phyloP scores from a whole-genome alignment of 2,329 filamentous ascomycete species.

The Fusarium pininemorale region DNA sequence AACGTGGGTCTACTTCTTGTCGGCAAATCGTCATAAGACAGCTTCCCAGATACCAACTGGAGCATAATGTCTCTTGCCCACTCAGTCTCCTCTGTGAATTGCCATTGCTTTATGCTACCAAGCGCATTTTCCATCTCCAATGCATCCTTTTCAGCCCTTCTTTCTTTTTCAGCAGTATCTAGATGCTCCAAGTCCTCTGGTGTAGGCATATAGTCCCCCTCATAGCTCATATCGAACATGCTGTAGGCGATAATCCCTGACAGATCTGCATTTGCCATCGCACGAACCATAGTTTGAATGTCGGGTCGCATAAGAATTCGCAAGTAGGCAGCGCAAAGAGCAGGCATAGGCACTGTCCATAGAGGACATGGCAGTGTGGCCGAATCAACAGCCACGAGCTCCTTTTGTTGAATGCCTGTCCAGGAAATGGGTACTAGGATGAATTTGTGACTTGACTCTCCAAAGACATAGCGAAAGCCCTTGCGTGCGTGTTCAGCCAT shows the following conservation, averaged over 20 bases:
- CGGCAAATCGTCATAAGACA: neutral
- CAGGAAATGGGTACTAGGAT: neutral
- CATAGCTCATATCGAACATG: neutral
- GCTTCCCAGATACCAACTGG: neutral
- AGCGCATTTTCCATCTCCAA: neutral
- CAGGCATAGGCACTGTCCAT: neutral
- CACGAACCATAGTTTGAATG: accelerated
- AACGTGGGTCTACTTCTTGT: neutral
- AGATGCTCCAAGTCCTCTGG: neutral
- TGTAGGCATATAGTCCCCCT: neutral
- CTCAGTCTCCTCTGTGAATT: neutral
- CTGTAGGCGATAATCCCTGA: neutral
- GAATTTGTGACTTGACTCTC: neutral
- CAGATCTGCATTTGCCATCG: neutral
- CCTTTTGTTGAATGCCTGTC: neutral
- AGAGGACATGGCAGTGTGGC: neutral
- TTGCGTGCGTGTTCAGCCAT: neutral
- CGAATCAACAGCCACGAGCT: neutral
- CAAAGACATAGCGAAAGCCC: neutral
- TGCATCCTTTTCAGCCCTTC: neutral
- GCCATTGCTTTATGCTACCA: neutral
- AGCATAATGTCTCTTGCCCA: neutral
- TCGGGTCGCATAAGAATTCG: neutral
- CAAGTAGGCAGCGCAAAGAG: neutral
- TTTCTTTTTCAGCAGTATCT: neutral